A percentile compares a stretch with the other conserved stretches of the same genome.
phyloP scores from a whole-genome alignment of 1,139 yeast species.

The Magnusiomyces suaveolens region DNA sequence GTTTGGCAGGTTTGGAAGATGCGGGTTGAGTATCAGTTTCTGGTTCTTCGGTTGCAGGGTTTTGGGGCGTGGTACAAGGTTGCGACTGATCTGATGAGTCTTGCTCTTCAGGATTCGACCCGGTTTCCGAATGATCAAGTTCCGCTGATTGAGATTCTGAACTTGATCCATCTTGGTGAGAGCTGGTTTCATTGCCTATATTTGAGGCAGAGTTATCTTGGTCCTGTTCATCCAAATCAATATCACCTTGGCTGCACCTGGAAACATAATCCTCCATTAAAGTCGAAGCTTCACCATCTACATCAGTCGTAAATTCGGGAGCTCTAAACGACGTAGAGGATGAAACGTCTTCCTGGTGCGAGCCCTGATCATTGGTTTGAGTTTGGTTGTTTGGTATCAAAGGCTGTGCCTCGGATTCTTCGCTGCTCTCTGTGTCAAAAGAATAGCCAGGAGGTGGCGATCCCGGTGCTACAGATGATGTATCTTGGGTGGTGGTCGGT shows the following conservation, averaged over 20 bases:
- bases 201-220: too few species aligned
- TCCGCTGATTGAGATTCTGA: background rate
- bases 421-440: constrained; percentile 18
- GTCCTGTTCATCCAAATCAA: background rate
- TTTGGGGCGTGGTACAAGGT: too few species aligned
- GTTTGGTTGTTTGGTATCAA: background rate
- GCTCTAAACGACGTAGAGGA: background rate
- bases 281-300: background rate
- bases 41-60: background rate
- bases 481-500: constrained; percentile 3
- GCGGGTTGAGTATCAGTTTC: background rate
- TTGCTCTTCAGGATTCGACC: background rate
- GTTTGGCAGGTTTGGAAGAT: background rate
- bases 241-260: background rate
- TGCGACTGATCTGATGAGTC: background rate
- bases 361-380: background rate
- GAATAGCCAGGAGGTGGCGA: constrained; percentile 26
- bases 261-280: background rate
- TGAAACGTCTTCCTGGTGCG: too few species aligned
- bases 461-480: constrained; percentile 12
- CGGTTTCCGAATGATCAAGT: background rate
- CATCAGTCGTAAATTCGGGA: background rate
- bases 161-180: background rate
- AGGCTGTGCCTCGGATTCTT: constrained; percentile 10
- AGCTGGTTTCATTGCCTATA: background rate